phyloP scores from a whole-genome alignment of 2,329 filamentous ascomycete species.

The Sporothrix protearum region DNA sequence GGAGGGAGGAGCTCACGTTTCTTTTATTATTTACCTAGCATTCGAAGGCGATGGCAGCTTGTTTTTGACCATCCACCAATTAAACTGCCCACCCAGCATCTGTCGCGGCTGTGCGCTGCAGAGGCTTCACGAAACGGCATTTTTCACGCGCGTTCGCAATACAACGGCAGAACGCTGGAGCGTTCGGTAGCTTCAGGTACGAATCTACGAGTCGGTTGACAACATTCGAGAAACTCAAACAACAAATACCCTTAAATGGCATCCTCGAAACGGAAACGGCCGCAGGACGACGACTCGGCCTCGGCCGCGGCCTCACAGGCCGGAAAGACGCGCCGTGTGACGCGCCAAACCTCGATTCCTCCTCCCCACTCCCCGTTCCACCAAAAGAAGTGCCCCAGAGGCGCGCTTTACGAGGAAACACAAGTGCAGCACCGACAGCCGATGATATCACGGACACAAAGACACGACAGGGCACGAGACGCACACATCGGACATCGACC shows the following conservation, averaged over 20 bases:
- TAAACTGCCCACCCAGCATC: not conserved
- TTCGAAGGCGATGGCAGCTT: not conserved
- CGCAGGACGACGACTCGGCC: conserved; percentile 25
- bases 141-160: not conserved
- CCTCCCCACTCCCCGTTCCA: conserved; percentile 37
- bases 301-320: not conserved
- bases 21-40: not conserved
- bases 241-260: conserved; percentile 27
- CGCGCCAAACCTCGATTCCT: conserved; percentile 37
- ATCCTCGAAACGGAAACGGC: conserved; percentile 36
- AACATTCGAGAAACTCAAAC: not conserved
- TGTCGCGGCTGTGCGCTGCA: not conserved
- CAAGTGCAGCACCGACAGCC: not conserved
- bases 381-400: conserved; percentile 33
- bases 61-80: not conserved
- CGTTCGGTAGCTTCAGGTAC: not conserved
- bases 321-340: conserved; percentile 34
- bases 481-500: not conserved
- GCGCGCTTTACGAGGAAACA: conserved; percentile 29
- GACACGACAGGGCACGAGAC: not conserved
- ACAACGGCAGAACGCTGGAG: not conserved
- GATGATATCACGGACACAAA: not conserved
- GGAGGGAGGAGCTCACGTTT: not conserved
- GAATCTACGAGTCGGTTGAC: not conserved
- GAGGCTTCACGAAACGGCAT: not conserved